Percentiles rank a stretch among this genome's conserved stretches.
Evolutionary conservation across 2,329 filamentous ascomycete species (phyloP).

Genomic region (Curvularia sp.): DNA sequence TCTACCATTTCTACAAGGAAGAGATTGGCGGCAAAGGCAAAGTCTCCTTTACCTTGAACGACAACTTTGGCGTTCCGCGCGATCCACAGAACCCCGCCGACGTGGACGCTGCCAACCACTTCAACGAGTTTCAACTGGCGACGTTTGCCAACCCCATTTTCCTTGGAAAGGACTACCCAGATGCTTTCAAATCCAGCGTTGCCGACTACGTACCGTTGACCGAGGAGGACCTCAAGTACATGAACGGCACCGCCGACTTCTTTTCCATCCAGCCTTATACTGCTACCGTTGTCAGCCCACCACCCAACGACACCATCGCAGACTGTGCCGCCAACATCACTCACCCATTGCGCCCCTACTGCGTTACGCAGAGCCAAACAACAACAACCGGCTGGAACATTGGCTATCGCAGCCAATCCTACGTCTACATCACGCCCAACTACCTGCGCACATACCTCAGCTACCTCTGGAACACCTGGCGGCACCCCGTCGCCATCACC

Average conservation of each 20-base stretch:
- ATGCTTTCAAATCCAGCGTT: conserved; percentile 51
- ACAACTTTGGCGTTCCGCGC: conserved; percentile 49
- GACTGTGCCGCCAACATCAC: conserved; percentile 58
- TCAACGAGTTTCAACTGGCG: conserved; percentile 52
- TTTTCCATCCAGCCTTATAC: conserved; percentile 67
- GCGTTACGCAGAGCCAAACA: conserved; percentile 57
- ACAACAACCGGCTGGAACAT: conserved; percentile 64
- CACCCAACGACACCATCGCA: conserved; percentile 53
- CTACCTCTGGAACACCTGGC: conserved; percentile 67
- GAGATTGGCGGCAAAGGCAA: conserved; percentile 60
- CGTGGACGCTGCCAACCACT: conserved; percentile 56
- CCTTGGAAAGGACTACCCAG: conserved; percentile 60
- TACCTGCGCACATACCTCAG: conserved; percentile 64
- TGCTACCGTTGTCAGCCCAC: conserved; percentile 60
- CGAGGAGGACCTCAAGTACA: conserved; percentile 53
- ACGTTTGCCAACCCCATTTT: conserved; percentile 63
- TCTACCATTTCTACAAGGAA: conserved; percentile 63
- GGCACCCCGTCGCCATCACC: conserved; percentile 56
- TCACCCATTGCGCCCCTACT: conserved; percentile 59
- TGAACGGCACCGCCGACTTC: conserved; percentile 59
- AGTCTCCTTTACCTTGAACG: conserved; percentile 59
- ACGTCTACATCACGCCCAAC: conserved; percentile 65
- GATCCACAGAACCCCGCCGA: conserved; percentile 51
- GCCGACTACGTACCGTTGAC: conserved; percentile 56
- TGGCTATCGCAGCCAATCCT: conserved; percentile 62